Conservation (phyloP, 1,139 yeast genomes). For the Pichia sp. region DNA sequence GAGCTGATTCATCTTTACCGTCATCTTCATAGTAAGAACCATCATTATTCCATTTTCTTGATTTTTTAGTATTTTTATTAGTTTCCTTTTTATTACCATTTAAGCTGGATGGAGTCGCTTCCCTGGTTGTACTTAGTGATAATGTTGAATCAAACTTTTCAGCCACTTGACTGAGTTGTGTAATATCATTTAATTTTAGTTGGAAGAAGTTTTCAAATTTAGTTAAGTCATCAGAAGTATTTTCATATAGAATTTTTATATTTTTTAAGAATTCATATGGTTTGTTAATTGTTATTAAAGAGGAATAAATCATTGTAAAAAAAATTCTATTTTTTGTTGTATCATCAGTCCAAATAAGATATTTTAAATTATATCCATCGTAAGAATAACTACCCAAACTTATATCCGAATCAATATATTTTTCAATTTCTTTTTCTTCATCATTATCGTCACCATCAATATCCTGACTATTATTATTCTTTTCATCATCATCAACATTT, state of each 20-base stretch:
- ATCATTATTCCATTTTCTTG: conserved; percentile 43
- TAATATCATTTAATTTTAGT: conserved; percentile 19
- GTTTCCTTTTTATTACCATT: conserved; percentile 8
- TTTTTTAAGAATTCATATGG: conserved; percentile 31
- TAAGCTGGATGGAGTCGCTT: neutral
- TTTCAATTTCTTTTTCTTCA: conserved; percentile 5
- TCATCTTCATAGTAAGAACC: conserved; percentile 38
- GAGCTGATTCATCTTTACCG: conserved; percentile 26
- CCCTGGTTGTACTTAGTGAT: neutral
- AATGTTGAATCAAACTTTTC: neutral
- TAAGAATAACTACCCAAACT: conserved; percentile 30
- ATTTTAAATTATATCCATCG: conserved; percentile 31
- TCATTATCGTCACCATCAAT: conserved; percentile 1
- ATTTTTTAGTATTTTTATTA: conserved; percentile 27
- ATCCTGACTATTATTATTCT: neutral
- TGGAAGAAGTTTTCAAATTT: conserved; percentile 27
- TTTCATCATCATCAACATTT: conserved; percentile 4
- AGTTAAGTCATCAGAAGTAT: conserved; percentile 13
- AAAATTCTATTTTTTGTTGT: conserved; percentile 21
- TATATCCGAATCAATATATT: conserved; percentile 10
- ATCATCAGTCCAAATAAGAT: conserved; percentile 21
- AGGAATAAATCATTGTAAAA: conserved; percentile 30
- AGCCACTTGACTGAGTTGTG: conserved; percentile 5
- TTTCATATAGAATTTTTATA: conserved; percentile 24
- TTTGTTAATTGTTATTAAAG: conserved; percentile 29